Conservation (phyloP, 2,329 filamentous ascomycete species). For the Coleophoma cylindrospora region DNA sequence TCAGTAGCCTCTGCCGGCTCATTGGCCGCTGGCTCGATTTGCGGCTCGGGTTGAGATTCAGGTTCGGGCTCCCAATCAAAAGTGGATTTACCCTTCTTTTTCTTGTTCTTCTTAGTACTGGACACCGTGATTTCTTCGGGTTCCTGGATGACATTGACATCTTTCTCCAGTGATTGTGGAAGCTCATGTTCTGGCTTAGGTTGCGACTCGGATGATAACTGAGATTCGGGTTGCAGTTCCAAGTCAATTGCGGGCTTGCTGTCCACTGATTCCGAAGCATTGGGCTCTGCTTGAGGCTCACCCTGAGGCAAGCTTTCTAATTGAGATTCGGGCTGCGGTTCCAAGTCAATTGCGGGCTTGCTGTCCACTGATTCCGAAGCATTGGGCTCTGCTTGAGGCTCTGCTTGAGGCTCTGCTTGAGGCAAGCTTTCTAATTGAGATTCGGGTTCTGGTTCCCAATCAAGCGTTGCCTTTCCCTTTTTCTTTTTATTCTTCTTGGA, state of each 20-base stretch:
- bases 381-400: too few species aligned
- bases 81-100: constrained; percentile 27
- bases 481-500: constrained; percentile 10
- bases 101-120: constrained; percentile 21
- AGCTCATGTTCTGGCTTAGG: neutral
- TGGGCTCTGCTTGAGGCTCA: too few species aligned
- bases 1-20: neutral
- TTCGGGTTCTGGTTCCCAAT: neutral
- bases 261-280: too few species aligned
- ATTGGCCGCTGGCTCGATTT: neutral
- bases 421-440: neutral
- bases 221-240: too few species aligned
- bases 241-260: too few species aligned
- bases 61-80: constrained; percentile 8
- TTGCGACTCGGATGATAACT: neutral
- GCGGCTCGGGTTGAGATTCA: neutral
- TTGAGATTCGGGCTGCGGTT: neutral
- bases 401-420: too few species aligned
- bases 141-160: neutral
- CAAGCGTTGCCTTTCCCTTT: constrained; percentile 31
- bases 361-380: too few species aligned
- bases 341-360: neutral
- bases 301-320: neutral
- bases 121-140: neutral
- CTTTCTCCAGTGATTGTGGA: neutral